Base-by-base conservation (phyloP, 2,329 filamentous ascomycete species). In the Emergomyces pasteurianus region DNA sequence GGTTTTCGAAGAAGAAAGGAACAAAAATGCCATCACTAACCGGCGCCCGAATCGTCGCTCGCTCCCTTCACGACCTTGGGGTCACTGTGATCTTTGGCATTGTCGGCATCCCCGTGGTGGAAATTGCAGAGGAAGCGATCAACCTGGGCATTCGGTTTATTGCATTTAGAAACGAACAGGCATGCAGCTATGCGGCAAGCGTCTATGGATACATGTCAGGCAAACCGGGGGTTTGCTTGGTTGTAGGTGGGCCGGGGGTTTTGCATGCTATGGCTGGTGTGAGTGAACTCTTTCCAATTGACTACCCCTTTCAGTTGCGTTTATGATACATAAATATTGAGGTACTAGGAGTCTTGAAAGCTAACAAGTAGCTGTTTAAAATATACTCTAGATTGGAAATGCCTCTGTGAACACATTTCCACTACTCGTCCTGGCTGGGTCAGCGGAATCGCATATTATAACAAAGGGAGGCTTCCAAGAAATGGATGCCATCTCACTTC, bases 181-280 rank as follows among this genome's bases (percentile, higher is more conserved):
- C 82, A 12, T 80, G 79, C 38, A 78, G 77, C 64, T 84, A 84
- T 74, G 81, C 82, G 12, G 81, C 82, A 2, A 81, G 79, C 55
- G 79, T 79, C 6, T 83, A 84, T 75, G 81, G 81, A 16, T 84
- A 83, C 64, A 73, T 84, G 65, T 83, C 80, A 2, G 81, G 81
- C 23, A 76, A 69, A 60, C 81, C 81, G 3, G 82, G 81, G 2
- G 79, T 84, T 10, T 83, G 81, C 67, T 73, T 84, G 46, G 78
- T 82, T n/a, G 81, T 84, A 2, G 82, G 81, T 58, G 82, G 82
- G 9, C 82, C 82, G 8, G 82, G 82, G 26, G 79, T 84, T 16
- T 70, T 84, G 26, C 82, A 84, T 73, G 79, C 80, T 12, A 77
- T 84, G 71, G 79, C 82, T 63, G 81, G 82, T 52, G 79, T 80